Conservation (phyloP, 257 asterid genomes). For the Osmanthus fragrans region DNA sequence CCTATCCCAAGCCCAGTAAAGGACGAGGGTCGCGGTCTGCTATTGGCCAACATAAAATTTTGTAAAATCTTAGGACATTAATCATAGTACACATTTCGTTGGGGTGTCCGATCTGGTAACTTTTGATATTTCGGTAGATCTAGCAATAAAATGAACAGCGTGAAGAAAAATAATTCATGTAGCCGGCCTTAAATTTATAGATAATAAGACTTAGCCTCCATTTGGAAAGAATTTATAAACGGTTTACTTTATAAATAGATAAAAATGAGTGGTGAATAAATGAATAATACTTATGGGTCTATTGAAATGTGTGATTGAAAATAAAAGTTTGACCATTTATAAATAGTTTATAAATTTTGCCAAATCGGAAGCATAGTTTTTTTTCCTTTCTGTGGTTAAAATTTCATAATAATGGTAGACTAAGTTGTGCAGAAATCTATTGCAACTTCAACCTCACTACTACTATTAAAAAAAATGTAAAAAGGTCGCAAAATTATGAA, state of each 20-base stretch:
- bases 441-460: not conserved
- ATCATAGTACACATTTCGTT: not conserved
- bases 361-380: too few species aligned
- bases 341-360: too few species aligned
- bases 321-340: too few species aligned
- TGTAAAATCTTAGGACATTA: not conserved
- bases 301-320: too few species aligned
- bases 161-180: not conserved
- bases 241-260: too few species aligned
- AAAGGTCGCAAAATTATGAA: not conserved
- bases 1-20: not conserved
- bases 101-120: not conserved
- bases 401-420: not conserved
- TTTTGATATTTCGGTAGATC: not conserved
- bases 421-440: not conserved
- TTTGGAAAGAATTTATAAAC: not conserved
- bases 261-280: not conserved
- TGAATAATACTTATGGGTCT: not conserved
- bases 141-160: not conserved
- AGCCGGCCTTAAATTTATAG: not conserved
- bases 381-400: not conserved
- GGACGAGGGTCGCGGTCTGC: not conserved
- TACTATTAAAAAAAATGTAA: not conserved
- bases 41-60: not conserved
- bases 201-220: not conserved